Evolutionary conservation across 2,329 filamentous ascomycete species (phyloP).

Genomic region (Atkinsonella texensis): DNA sequence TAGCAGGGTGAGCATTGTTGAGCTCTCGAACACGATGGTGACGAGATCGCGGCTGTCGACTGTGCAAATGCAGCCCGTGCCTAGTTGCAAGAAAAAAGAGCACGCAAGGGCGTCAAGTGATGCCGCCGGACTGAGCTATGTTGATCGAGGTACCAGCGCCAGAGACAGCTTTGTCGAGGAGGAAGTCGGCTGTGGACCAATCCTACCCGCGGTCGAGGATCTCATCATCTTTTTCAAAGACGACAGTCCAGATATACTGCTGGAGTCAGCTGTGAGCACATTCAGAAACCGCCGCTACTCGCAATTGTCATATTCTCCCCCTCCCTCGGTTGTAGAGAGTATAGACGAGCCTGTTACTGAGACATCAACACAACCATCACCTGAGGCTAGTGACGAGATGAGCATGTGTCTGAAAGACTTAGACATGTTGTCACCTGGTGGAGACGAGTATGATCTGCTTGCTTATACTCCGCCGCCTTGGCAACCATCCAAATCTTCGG

Average conservation of each 20-base stretch:
- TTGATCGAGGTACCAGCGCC: conserved; percentile 29
- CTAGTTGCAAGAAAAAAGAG: conserved; percentile 18
- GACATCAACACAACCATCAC: conserved; percentile 13
- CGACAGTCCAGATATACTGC: conserved; percentile 25
- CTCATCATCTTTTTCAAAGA: conserved; percentile 42
- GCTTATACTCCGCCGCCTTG: conserved; percentile 20
- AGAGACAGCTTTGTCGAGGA: conserved; percentile 12
- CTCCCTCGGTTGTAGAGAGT: conserved; percentile 11
- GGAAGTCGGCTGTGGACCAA: conserved; percentile 23
- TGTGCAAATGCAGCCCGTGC: conserved; percentile 18
- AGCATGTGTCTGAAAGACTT: not conserved
- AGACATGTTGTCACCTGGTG: conserved; percentile 1
- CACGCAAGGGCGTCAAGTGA: conserved; percentile 12
- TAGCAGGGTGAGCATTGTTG: conserved; percentile 14
- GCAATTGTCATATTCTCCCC: conserved; percentile 12
- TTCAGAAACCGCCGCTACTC: conserved; percentile 24
- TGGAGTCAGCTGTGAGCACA: conserved; percentile 35
- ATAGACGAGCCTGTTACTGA: conserved; percentile 12
- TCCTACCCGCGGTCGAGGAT: conserved; percentile 43
- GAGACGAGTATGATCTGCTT: conserved; percentile 37
- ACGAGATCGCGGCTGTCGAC: conserved; percentile 17
- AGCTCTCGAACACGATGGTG: conserved; percentile 16
- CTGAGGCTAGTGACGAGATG: not conserved
- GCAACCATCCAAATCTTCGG: conserved; percentile 13
- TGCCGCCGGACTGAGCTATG: conserved; percentile 17